Base-by-base conservation (phyloP, 2,329 filamentous ascomycete genomes). In the Aspergillus uvarum region DNA sequence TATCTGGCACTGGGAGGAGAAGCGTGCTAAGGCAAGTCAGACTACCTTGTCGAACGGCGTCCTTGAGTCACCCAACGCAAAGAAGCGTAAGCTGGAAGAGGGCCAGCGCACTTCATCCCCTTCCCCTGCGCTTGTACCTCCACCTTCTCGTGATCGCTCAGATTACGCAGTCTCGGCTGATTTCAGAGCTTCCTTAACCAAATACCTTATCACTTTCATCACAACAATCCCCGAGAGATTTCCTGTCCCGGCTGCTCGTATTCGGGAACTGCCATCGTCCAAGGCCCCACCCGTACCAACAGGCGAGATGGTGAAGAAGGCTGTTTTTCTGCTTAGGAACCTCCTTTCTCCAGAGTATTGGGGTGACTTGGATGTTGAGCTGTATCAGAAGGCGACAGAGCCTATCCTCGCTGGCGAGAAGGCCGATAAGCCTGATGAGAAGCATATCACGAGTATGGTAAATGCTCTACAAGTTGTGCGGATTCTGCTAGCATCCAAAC, bases 121-220 rank as follows among this genome's bases (percentile, higher is more conserved):
- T 4, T 82, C 86, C 7, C 76, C 83, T 12, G 76, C 79, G 56
- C 80, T 81, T 62, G 74, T 72, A 38, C 76, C 79, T 11, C 75
- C 79, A 7, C 73, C 76, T 26, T 66, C 63, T 32, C 70, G 70
- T 47, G 87, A 87, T 52, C 82, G 82, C 61, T 76, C 79, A 0
- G 90, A 92, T 58, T 93, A 90, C 66, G 81, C 85, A 62, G 87
- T 94, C 26, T 85, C 89, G 8, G 73, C 83, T 0, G 74, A 84
- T 1, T 86, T 90, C 56, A 86, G 93, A 21, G 84, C 88, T 48
- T 89, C 92, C 74, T 89, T 99, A 80, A 85, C 97, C 51, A 97
- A 96, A 76, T 99, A 98, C 71, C 84, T 99, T 32, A 90, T 98
- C 31, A 91, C 95, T 62, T 98, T 98, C 76, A 96, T 98, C 67